Evolutionary conservation across 345 rosid genomes (phyloP).

Genomic region (Cochlearia excelsa): DNA sequence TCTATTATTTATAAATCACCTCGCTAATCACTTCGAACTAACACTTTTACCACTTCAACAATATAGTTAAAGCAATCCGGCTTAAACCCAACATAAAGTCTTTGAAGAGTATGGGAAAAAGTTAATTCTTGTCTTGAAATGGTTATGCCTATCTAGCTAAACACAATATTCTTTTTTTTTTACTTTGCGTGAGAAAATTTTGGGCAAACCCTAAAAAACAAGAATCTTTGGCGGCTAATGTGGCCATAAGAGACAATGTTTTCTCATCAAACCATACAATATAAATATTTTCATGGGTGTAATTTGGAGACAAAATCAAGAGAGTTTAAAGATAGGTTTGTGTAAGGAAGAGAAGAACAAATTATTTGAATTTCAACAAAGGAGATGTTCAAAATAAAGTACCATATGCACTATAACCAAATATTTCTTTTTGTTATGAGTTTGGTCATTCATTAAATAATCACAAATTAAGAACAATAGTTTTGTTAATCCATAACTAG

Average conservation of each 20-base stretch:
- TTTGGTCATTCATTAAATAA: background rate
- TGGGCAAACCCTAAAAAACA: constrained; percentile 43
- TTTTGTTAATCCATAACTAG: constrained; percentile 6
- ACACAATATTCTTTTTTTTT: constrained; percentile 45
- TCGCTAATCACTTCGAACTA: too few relatives aligned
- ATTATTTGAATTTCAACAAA: constrained; percentile 9
- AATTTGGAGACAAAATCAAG: constrained; percentile 5
- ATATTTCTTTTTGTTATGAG: too few relatives aligned
- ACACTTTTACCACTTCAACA: too few relatives aligned
- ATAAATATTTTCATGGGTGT: background rate
- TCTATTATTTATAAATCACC: too few relatives aligned
- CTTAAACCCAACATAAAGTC: too few relatives aligned
- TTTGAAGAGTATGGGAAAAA: too few relatives aligned
- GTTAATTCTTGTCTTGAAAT: too few relatives aligned
- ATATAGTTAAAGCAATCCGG: too few relatives aligned
- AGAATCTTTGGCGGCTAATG: constrained; percentile 52
- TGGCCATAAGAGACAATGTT: constrained; percentile 28
- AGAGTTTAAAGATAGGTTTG: background rate
- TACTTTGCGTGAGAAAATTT: constrained; percentile 54
- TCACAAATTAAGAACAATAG: background rate
- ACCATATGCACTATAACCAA: too few relatives aligned
- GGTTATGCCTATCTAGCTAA: background rate
- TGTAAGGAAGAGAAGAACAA: constrained; percentile 3
- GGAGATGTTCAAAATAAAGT: background rate
- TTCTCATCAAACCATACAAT: constrained; percentile 20